Percentiles rank a stretch among this genome's conserved stretches.
Evolutionary conservation across 257 asterid species (phyloP).

Genomic region (Salvia hispanica): DNA sequence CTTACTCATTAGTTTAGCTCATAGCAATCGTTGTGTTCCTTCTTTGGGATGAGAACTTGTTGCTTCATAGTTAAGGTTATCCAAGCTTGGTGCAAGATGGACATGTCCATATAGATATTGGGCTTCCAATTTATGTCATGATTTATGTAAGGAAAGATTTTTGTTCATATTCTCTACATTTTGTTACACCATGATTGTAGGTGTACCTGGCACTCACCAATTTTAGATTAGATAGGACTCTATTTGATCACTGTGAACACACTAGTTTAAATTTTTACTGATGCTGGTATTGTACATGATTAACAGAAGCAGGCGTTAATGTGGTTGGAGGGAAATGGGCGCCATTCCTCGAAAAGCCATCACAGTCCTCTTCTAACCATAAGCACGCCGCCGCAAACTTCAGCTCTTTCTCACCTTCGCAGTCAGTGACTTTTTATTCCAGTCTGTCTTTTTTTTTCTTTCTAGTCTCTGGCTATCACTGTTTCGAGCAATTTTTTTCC

Average conservation of each 20-base stretch:
- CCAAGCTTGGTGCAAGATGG: background rate
- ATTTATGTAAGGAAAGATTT: no score
- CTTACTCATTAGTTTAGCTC: no score
- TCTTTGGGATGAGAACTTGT: background rate
- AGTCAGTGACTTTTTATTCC: slow-evolving; percentile 54
- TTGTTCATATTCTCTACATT: background rate
- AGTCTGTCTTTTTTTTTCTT: background rate
- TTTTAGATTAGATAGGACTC: background rate
- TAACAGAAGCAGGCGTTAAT: slow-evolving; percentile 58
- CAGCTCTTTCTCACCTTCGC: slow-evolving; percentile 73
- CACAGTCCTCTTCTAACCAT: slow-evolving; percentile 63
- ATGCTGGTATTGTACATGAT: slow-evolving; percentile 17
- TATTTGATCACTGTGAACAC: background rate
- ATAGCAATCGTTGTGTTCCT: no score
- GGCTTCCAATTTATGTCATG: no score
- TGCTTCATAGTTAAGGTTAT: background rate
- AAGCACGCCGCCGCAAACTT: slow-evolving; percentile 49
- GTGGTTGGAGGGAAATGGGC: slow-evolving; percentile 65
- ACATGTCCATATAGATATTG: background rate
- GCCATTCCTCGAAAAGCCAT: slow-evolving; percentile 58
- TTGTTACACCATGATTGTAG: slow-evolving; percentile 11
- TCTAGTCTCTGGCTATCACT: background rate
- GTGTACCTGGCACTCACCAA: background rate
- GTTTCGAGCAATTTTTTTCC: background rate
- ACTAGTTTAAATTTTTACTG: slow-evolving; percentile 19